phyloP scores from a whole-genome alignment of 2,329 filamentous ascomycete genomes.

The Davidsoniella neocaledoniae region DNA sequence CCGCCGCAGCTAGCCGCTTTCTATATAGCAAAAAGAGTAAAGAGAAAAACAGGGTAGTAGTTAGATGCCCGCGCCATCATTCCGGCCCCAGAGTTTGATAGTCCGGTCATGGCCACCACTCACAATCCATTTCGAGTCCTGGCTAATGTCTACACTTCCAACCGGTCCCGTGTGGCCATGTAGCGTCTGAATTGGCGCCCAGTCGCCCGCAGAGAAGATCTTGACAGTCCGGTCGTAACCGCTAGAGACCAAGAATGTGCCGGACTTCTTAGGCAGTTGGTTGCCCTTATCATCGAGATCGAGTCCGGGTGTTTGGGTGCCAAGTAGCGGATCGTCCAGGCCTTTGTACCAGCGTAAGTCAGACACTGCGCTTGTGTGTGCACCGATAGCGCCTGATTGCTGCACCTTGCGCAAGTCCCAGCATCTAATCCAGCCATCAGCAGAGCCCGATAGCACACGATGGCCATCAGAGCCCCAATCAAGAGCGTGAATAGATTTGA shows the following conservation, averaged over 20 bases:
- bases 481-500: constrained; percentile 81
- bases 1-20: too few relatives aligned
- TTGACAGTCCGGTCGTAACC: constrained; percentile 95
- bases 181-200: constrained; percentile 73
- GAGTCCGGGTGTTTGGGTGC: constrained; percentile 32
- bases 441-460: constrained; percentile 80
- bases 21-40: background rate
- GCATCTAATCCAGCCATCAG: constrained; percentile 91
- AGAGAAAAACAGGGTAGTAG: background rate
- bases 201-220: constrained; percentile 91
- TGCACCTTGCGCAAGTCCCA: constrained; percentile 91
- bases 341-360: constrained; percentile 93
- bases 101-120: constrained; percentile 89
- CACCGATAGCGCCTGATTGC: constrained; percentile 68
- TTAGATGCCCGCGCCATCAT: constrained; percentile 45
- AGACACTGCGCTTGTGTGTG: constrained; percentile 79
- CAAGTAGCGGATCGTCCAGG: constrained; percentile 52
- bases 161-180: constrained; percentile 87
- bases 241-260: constrained; percentile 77
- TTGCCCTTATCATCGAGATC: constrained; percentile 48
- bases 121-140: constrained; percentile 79
- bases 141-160: constrained; percentile 73
- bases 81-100: constrained; percentile 88
- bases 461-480: constrained; percentile 89
- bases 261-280: constrained; percentile 61